These are phyloP conservation scores for Reutealis trisperma DNA, from an alignment of 345 rosid genomes.

Conservation along the genomic window DNA sequence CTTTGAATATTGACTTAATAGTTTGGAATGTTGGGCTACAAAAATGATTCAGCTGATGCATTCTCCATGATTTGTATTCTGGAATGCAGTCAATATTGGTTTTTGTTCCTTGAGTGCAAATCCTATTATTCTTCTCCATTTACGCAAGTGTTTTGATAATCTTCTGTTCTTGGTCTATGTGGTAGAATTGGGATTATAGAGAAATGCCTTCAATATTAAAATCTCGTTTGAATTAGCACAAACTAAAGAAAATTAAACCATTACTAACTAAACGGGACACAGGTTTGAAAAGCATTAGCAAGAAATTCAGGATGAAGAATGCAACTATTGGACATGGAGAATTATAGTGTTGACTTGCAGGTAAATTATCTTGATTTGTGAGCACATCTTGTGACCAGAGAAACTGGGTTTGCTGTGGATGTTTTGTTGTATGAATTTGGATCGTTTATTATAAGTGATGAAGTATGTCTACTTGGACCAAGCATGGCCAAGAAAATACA, in stretches of 20 bases:
- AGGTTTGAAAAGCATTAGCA: neutral
- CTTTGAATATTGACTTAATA: constrained; percentile 10
- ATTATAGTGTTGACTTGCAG: neutral
- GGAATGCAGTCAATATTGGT: neutral
- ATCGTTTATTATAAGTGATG: neutral
- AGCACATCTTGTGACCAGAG: neutral
- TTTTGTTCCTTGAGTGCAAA: neutral
- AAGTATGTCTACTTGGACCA: neutral
- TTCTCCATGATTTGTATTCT: neutral
- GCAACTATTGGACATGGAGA: neutral
- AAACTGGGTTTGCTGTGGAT: neutral
- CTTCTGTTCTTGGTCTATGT: neutral
- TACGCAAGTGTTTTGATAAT: no score
- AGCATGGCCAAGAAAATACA: neutral
- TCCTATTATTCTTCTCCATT: neutral
- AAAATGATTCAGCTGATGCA: neutral
- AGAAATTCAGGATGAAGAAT: neutral
- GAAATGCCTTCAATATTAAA: neutral
- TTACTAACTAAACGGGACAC: no score
- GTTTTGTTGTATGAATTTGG: neutral
- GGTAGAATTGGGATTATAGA: neutral
- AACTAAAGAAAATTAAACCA: neutral
- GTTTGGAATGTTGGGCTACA: neutral
- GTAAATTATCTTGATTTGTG: no score
- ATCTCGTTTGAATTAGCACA: neutral